phyloP scores from a whole-genome alignment of 805 yeast species.

The Suhomyces sp. region DNA sequence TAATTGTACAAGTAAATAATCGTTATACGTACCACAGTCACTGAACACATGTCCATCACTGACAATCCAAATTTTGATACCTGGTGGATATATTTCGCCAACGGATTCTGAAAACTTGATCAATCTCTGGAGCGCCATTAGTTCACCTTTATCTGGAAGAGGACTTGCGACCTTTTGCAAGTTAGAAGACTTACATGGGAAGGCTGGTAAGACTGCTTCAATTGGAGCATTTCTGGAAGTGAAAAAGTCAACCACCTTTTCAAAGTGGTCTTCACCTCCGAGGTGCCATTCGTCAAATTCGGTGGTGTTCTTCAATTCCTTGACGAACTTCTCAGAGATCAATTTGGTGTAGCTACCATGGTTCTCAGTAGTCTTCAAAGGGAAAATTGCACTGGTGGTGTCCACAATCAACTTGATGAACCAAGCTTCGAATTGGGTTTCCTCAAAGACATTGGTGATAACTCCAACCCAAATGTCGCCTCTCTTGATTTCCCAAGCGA shows the following conservation, averaged over 20 bases:
- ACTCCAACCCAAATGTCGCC: slow-evolving; percentile 26
- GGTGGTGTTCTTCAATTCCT: slow-evolving; percentile 47
- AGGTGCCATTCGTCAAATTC: slow-evolving; percentile 49
- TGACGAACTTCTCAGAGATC: slow-evolving; percentile 45
- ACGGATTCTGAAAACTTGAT: slow-evolving; percentile 30
- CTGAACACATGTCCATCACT: slow-evolving; percentile 68
- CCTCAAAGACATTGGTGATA: slow-evolving; percentile 25
- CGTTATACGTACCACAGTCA: slow-evolving; percentile 39
- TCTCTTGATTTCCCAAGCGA: slow-evolving; percentile 21
- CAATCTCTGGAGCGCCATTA: slow-evolving; percentile 32
- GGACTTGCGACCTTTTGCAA: slow-evolving; percentile 47
- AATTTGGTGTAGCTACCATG: slow-evolving; percentile 12
- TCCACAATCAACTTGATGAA: slow-evolving; percentile 27
- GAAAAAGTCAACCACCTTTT: slow-evolving; percentile 44
- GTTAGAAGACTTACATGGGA: slow-evolving; percentile 66
- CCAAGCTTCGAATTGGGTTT: slow-evolving; percentile 32
- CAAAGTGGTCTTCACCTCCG: slow-evolving; percentile 45
- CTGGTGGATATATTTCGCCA: slow-evolving; percentile 49
- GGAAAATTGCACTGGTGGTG: slow-evolving; percentile 19
- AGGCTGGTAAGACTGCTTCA: slow-evolving; percentile 62
- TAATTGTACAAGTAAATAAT: background rate
- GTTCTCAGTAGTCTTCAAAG: slow-evolving; percentile 6
- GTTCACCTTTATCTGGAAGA: slow-evolving; percentile 55
- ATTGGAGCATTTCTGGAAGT: slow-evolving; percentile 48
- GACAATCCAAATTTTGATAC: slow-evolving; percentile 54